phyloP scores from a whole-genome alignment of 1,284 basidiomycete genomes.

The Cryptococcus sp. region DNA sequence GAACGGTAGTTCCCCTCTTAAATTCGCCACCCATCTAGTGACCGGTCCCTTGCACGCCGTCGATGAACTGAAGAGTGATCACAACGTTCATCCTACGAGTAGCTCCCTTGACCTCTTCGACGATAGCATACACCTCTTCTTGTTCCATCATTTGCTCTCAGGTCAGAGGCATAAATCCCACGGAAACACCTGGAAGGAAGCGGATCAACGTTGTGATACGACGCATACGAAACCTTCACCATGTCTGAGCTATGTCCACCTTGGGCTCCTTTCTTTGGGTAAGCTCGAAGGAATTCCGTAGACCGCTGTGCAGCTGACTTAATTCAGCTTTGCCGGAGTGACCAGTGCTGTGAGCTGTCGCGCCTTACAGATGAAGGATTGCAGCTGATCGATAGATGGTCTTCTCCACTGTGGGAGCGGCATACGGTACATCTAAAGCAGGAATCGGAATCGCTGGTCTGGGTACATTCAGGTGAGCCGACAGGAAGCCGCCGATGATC shows the following conservation, averaged over 20 bases:
- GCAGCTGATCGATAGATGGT: constrained; percentile 34
- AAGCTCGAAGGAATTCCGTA: too few relatives aligned
- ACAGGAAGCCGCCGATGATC: not conserved
- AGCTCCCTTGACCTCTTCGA: too few relatives aligned
- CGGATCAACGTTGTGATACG: not conserved
- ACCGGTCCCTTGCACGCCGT: not conserved
- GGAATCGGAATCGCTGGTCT: constrained; percentile 97
- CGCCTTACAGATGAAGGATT: not conserved
- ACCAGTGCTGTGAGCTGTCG: constrained; percentile 32
- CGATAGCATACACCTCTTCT: not conserved
- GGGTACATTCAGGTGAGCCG: constrained; percentile 65
- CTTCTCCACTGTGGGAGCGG: constrained; percentile 72
- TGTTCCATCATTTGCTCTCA: not conserved
- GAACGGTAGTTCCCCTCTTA: too few relatives aligned
- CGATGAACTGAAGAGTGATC: too few relatives aligned
- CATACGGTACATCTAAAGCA: constrained; percentile 93
- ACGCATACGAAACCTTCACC: constrained; percentile 3
- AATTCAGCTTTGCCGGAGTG: constrained; percentile 37
- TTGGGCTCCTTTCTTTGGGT: constrained; percentile 49
- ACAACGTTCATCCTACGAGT: too few relatives aligned
- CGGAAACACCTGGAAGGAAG: too few relatives aligned
- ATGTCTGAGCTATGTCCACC: constrained; percentile 46
- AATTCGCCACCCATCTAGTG: not conserved
- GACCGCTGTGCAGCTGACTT: not conserved
- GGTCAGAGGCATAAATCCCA: too few relatives aligned